Percentiles rank a stretch among this genome's conserved stretches.
These are phyloP conservation scores for Chlamydomonas sp. DNA, from an alignment of 139 green algal genomes.

Conservation along the genomic window DNA sequence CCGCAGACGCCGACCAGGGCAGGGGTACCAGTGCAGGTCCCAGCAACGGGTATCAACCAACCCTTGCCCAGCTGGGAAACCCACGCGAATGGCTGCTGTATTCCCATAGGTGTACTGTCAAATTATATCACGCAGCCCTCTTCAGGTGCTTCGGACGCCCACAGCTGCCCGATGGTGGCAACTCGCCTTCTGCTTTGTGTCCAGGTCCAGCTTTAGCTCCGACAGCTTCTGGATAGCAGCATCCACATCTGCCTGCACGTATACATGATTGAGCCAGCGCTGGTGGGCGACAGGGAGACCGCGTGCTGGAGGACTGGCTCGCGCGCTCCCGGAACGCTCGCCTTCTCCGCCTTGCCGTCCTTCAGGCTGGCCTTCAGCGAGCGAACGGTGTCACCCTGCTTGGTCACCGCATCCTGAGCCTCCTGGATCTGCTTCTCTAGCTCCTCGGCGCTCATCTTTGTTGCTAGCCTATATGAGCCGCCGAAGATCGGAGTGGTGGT, in stretches of 20 bases:
- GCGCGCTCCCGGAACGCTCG: conserved; percentile 35
- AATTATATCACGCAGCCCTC: too few relatives aligned
- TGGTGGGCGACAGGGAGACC: background rate
- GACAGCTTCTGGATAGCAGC: conserved; percentile 88
- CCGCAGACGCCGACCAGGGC: too few relatives aligned
- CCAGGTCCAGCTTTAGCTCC: conserved; percentile 85
- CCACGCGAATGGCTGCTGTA: too few relatives aligned
- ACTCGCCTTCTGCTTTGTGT: conserved; percentile 74
- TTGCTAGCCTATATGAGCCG: too few relatives aligned
- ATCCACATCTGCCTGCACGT: conserved; percentile 77
- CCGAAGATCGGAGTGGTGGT: too few relatives aligned
- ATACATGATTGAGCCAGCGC: background rate
- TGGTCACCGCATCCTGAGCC: conserved; percentile 77
- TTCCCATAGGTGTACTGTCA: too few relatives aligned
- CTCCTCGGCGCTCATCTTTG: conserved; percentile 10
- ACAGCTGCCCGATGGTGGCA: background rate
- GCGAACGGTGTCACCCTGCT: conserved; percentile 90
- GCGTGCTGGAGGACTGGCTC: background rate
- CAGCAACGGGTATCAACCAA: too few relatives aligned
- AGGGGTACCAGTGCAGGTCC: too few relatives aligned
- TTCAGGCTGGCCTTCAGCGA: conserved; percentile 90
- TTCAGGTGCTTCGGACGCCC: background rate
- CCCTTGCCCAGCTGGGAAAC: too few relatives aligned
- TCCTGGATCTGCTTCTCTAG: conserved; percentile 56
- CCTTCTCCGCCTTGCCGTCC: conserved; percentile 82